Conservation (phyloP, 2,329 filamentous ascomycete species). For the Proliferodiscus dingleyae region DNA sequence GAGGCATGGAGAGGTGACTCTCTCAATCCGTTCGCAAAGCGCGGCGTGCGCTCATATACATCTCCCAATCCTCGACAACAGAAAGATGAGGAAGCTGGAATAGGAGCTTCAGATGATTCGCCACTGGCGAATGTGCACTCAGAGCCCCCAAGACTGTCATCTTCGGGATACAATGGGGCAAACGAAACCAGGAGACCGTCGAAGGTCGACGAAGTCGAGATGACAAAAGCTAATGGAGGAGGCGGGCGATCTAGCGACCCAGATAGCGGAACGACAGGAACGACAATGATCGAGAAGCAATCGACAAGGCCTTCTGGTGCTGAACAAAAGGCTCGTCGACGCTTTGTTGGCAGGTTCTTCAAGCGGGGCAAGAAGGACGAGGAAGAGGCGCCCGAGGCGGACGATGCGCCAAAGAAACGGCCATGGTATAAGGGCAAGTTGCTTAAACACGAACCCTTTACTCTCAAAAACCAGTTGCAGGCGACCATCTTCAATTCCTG, state of each 20-base stretch:
- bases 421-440: conserved; percentile 33
- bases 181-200: conserved; percentile 5
- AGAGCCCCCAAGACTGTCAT: conserved; percentile 17
- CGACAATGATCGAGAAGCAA: conserved; percentile 11
- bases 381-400: conserved; percentile 10
- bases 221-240: conserved; percentile 5
- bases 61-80: conserved; percentile 9
- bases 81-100: conserved; percentile 7
- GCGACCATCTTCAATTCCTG: conserved; percentile 76
- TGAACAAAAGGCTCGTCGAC: conserved; percentile 19
- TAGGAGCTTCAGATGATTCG: conserved; percentile 1
- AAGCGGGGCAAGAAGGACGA: conserved; percentile 9
- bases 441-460: conserved; percentile 46
- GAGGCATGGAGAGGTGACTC: conserved; percentile 30
- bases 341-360: conserved; percentile 18
- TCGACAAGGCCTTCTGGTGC: conserved; percentile 12
- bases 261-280: conserved; percentile 7
- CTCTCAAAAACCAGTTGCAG: conserved; percentile 60
- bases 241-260: conserved; percentile 16
- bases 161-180: background rate
- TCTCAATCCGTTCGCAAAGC: conserved; percentile 28
- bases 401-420: conserved; percentile 23
- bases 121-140: conserved; percentile 17
- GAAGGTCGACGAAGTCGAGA: conserved; percentile 15
- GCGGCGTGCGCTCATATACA: conserved; percentile 20